phyloP scores from a whole-genome alignment of 345 rosid genomes.

The Corymbia maculata region DNA sequence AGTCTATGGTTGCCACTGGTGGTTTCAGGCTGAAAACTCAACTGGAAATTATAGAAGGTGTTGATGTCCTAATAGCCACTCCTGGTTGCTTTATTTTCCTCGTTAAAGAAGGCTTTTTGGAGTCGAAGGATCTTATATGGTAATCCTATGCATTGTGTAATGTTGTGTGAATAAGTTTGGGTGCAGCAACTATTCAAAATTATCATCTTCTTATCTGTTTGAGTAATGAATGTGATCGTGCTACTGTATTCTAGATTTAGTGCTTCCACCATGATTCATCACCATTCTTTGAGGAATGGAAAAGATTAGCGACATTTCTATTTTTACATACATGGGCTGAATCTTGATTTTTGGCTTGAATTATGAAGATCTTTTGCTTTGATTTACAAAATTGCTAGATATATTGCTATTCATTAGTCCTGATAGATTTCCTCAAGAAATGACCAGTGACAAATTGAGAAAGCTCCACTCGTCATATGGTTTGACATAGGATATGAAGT shows the following conservation, averaged over 20 bases:
- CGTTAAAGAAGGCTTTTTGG: conserved; percentile 56
- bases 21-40: conserved; percentile 85
- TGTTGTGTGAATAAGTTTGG: neutral
- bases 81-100: conserved; percentile 88
- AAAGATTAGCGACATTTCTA: neutral
- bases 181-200: neutral
- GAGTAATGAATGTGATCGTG: neutral
- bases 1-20: conserved; percentile 85
- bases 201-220: neutral
- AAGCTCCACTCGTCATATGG: neutral
- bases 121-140: conserved; percentile 64
- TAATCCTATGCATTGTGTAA: conserved; percentile 5
- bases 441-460: neutral
- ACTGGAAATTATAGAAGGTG: conserved; percentile 66
- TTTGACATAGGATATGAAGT: neutral
- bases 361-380: neutral
- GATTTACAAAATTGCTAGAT: neutral
- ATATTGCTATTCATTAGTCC: neutral
- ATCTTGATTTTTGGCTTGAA: neutral
- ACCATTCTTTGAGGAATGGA: neutral
- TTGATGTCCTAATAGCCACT: conserved; percentile 79
- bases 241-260: neutral
- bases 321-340: neutral
- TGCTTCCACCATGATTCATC: neutral
- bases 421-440: neutral